Conservation (phyloP, 2,329 filamentous ascomycete species). For the Stachybotrys echinatus region DNA sequence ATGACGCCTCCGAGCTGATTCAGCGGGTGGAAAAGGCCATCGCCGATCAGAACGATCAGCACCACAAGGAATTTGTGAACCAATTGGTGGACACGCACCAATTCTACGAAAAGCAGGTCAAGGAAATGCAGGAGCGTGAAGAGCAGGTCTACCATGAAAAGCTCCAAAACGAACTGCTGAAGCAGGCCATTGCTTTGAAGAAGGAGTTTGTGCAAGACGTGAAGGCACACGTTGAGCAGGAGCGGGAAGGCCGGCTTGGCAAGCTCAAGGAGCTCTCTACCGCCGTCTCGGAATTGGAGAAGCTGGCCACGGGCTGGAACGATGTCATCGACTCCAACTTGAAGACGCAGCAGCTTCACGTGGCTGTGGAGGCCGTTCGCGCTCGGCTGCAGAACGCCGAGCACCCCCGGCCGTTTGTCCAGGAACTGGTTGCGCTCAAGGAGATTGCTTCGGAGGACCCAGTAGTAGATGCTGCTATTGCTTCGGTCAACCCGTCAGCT, state of each 20-base stretch:
- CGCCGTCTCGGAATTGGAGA: conserved; percentile 78
- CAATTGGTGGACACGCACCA: conserved; percentile 77
- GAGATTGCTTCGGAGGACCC: conserved; percentile 81
- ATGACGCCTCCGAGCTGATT: conserved; percentile 81
- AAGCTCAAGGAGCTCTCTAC: conserved; percentile 76
- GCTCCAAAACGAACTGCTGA: conserved; percentile 76
- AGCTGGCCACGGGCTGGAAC: conserved; percentile 85
- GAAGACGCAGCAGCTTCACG: conserved; percentile 91
- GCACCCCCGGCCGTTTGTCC: conserved; percentile 78
- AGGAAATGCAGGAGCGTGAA: conserved; percentile 73
- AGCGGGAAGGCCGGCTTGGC: conserved; percentile 80
- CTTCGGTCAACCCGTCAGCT: conserved; percentile 88
- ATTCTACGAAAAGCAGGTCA: conserved; percentile 74
- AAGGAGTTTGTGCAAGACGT: conserved; percentile 77
- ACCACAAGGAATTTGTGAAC: conserved; percentile 79
- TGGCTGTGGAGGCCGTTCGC: conserved; percentile 89
- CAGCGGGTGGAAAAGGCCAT: conserved; percentile 81
- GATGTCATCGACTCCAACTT: conserved; percentile 85
- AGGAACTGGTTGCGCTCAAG: conserved; percentile 89
- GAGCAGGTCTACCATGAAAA: conserved; percentile 77
- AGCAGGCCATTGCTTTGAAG: conserved; percentile 88
- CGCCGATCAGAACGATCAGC: conserved; percentile 72
- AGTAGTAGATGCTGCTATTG: conserved; percentile 87
- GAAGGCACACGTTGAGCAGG: conserved; percentile 75
- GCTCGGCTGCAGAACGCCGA: conserved; percentile 69